Base-by-base conservation (phyloP, 108 stramenopile genomes). In the Nitzschia palea region DNA sequence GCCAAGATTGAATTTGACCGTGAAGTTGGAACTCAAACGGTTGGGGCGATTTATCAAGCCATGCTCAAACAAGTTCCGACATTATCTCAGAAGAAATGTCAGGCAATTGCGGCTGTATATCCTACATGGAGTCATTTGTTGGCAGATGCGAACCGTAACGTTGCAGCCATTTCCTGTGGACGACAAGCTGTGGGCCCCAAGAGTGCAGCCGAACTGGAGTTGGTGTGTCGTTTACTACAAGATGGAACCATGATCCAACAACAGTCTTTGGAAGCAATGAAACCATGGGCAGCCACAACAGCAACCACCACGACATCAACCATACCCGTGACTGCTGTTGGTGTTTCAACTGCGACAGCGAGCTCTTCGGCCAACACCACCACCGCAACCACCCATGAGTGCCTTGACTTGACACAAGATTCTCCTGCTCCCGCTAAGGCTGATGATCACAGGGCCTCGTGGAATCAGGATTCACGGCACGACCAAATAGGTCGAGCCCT, bases 1-100 rank as follows among this genome's bases (percentile, higher is more conserved):
- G 68, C 80, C 34, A 82, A 80, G 50, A 61, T 86, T 0, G 79
- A 83, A 70, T 5, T 45, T 9, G 85, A 80, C 27, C 79, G 85
- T 5, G 80, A 86, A 40, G 55, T 40, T n/a, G 81, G 80, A 23
- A 86, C 73, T 6, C 42, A 57, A 37, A 78, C 71, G 20, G 56
- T 82, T 4, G 68, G 74, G 15, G 67, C 65, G 0, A 43, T 86
- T 3, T 65, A 45, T 15, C 10, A 27, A 22, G 51, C 65, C 35
- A 61, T 74, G 63, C 48, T 83, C 36, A 86, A 86, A 45, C 85
- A 86, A 65, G 68, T 86, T 27, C 62, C 71, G 3, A 62, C 66
- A 8, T 35, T 77, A 27, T 70, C 70, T 6, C 50, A 76, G 2
- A 57, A 56, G 25, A 82, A 78, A 48, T 74, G 77, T 23, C 28